Evolutionary conservation across 2,329 filamentous ascomycete species (phyloP), one percentile per base, ranked within the genome.

Genomic region (Nigrograna mackinnonii): DNA sequence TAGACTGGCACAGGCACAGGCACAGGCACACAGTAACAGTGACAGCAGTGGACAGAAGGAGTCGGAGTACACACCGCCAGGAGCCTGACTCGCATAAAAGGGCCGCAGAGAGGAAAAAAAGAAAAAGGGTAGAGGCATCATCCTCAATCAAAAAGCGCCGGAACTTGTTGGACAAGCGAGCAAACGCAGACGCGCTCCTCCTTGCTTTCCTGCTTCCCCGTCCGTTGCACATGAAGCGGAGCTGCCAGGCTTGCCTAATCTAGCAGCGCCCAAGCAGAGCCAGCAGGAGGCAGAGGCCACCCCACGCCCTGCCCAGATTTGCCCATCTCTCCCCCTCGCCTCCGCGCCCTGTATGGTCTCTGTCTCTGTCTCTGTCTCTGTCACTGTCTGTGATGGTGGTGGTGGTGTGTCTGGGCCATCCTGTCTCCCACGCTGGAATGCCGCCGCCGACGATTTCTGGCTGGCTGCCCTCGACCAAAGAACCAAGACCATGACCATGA

Each of bases 281-380:
- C 26, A 37, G 30, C 20, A 33, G 35, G 28, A 40, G 47, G 59
- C 59, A 61, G 45, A 55, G 56, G 38, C 44, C 62, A 62, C 55
- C 55, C 57, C 58, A 64, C 56, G 62, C 57, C 58, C 50, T 46
- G 44, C 52, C n/a, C n/a, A n/a, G n/a, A n/a, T n/a, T n/a, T n/a
- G n/a, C n/a, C n/a, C n/a, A n/a, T n/a, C n/a, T n/a, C n/a, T n/a
- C n/a, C n/a, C n/a, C n/a, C n/a, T n/a, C n/a, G n/a, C n/a, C n/a
- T n/a, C n/a, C n/a, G n/a, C n/a, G n/a, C n/a, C n/a, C n/a, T n/a
- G n/a, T n/a, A n/a, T n/a, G n/a, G n/a, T n/a, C n/a, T n/a, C n/a
- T n/a, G n/a, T n/a, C n/a, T n/a, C n/a, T n/a, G n/a, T n/a, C n/a
- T n/a, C n/a, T n/a, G n/a, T n/a, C n/a, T n/a, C n/a, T n/a, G n/a